phyloP scores from a whole-genome alignment of 1,139 yeast genomes.

The Entelexis sorbosivorans region DNA sequence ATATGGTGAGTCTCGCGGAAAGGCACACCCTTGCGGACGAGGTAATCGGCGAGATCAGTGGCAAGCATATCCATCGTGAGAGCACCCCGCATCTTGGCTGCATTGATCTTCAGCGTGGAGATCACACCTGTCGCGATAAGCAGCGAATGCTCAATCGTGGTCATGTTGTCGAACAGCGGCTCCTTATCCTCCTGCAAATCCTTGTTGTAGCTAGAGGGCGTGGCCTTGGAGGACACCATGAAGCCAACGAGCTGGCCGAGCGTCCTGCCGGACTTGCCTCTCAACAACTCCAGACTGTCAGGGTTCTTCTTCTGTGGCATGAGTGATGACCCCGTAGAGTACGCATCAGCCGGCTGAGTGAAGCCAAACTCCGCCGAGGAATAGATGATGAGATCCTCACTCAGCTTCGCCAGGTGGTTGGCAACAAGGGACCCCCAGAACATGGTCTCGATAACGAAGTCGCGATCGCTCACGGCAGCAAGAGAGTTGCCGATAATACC shows the following conservation, averaged over 20 bases:
- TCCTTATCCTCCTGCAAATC: conserved; percentile 99
- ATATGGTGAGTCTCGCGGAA: conserved; percentile 98
- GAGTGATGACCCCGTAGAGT: conserved; percentile 93
- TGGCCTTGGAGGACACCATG: conserved; percentile 88
- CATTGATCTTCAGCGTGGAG: conserved; percentile 65
- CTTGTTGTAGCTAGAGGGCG: conserved; percentile 94
- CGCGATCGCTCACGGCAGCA: conserved; percentile 93
- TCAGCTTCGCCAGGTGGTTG: conserved; percentile 88
- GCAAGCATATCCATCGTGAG: conserved; percentile 98
- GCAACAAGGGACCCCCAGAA: conserved; percentile 94
- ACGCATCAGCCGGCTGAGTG: conserved; percentile 86
- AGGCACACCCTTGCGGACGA: conserved; percentile 96
- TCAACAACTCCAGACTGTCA: conserved; percentile 81
- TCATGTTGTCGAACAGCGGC: conserved; percentile 82
- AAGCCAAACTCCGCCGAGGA: conserved; percentile 97
- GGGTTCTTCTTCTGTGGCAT: conserved; percentile 99
- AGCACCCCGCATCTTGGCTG: conserved; percentile 69
- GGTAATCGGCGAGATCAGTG: conserved; percentile 93
- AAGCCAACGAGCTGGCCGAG: conserved; percentile 92
- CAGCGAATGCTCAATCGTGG: conserved; percentile 86
- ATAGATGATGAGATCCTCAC: conserved; percentile 89
- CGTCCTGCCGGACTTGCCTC: conserved; percentile 96
- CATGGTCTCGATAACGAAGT: conserved; percentile 90
- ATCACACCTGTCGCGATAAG: conserved; percentile 92
- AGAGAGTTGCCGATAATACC: conserved; percentile 90